These are phyloP conservation scores for Castanopsis chinensis DNA, from an alignment of 306 rosid genomes.

Conservation along the genomic window DNA sequence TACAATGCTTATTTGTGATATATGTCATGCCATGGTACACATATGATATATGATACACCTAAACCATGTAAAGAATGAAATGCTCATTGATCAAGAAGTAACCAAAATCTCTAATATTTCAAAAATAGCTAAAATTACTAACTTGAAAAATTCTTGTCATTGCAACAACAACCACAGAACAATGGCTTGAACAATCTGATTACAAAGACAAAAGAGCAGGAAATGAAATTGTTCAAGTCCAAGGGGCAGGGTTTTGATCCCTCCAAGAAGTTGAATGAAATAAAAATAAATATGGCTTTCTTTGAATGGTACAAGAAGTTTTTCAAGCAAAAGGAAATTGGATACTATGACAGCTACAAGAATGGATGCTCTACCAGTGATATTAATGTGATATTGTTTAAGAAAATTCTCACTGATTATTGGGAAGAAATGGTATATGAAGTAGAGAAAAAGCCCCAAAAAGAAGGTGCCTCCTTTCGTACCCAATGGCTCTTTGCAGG, in stretches of 20 bases:
- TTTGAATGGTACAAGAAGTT: constrained; percentile 66
- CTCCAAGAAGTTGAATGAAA: constrained; percentile 19
- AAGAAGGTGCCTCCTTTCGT: constrained; percentile 24
- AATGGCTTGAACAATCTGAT: constrained; percentile 2
- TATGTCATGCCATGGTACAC: background rate
- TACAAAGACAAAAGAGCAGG: background rate
- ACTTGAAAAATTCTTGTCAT: background rate
- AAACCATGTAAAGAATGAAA: background rate
- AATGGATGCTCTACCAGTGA: background rate
- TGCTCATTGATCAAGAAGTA: background rate
- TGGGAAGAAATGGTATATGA: constrained; percentile 53
- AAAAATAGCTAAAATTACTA: background rate
- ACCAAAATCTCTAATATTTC: background rate
- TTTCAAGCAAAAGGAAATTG: constrained; percentile 7
- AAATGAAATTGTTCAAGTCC: background rate
- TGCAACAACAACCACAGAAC: constrained; percentile 3
- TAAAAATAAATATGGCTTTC: constrained; percentile 43
- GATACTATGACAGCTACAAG: constrained; percentile 64
- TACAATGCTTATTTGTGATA: background rate
- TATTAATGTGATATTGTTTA: background rate
- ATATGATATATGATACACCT: background rate
- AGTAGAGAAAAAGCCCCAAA: background rate
- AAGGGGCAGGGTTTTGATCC: constrained; percentile 22
- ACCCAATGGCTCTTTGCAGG: constrained; percentile 46
- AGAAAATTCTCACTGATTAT: constrained; percentile 36